phyloP scores from a whole-genome alignment of 306 rosid genomes.

The Medicago arabica region DNA sequence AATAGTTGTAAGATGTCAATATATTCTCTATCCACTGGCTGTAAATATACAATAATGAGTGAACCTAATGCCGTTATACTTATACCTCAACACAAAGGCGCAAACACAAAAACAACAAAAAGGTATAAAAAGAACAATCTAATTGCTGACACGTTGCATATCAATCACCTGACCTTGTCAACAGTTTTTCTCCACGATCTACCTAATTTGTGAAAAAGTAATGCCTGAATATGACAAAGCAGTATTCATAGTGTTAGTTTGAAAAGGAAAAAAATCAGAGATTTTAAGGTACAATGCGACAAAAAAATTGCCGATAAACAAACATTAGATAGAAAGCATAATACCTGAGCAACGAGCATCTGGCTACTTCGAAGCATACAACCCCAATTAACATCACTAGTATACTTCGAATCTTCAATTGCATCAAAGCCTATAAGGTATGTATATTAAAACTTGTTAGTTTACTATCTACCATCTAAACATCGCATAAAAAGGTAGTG shows the following conservation, averaged over 20 bases:
- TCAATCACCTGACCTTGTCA: slow-evolving; percentile 66
- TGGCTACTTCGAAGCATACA: slow-evolving; percentile 99
- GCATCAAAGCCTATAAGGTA: slow-evolving; percentile 70
- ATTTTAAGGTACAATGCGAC: slow-evolving; percentile 7
- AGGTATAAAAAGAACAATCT: neutral
- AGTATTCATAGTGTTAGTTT: slow-evolving; percentile 26
- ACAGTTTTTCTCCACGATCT: slow-evolving; percentile 81
- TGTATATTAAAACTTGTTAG: slow-evolving; percentile 31
- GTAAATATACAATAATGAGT: slow-evolving; percentile 43
- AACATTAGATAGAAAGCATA: slow-evolving; percentile 21
- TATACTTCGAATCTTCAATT: slow-evolving; percentile 81
- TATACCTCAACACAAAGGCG: slow-evolving; percentile 27
- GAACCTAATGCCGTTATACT: slow-evolving; percentile 7
- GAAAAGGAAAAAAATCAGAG: neutral
- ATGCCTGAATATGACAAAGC: slow-evolving; percentile 62
- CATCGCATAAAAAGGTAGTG: slow-evolving; percentile 21
- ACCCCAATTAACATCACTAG: slow-evolving; percentile 95
- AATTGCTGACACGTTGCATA: slow-evolving; percentile 32
- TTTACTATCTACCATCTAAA: slow-evolving; percentile 19
- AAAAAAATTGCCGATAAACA: slow-evolving; percentile 19
- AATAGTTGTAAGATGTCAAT: slow-evolving; percentile 69
- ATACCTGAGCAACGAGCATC: slow-evolving; percentile 98
- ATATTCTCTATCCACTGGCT: slow-evolving; percentile 76
- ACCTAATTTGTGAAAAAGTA: slow-evolving; percentile 83
- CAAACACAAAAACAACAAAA: neutral